A percentile compares a stretch with the other conserved stretches of the same genome.
These are phyloP conservation scores for Aspergillus latus DNA, from an alignment of 2,329 filamentous ascomycete species.

Conservation along the genomic window DNA sequence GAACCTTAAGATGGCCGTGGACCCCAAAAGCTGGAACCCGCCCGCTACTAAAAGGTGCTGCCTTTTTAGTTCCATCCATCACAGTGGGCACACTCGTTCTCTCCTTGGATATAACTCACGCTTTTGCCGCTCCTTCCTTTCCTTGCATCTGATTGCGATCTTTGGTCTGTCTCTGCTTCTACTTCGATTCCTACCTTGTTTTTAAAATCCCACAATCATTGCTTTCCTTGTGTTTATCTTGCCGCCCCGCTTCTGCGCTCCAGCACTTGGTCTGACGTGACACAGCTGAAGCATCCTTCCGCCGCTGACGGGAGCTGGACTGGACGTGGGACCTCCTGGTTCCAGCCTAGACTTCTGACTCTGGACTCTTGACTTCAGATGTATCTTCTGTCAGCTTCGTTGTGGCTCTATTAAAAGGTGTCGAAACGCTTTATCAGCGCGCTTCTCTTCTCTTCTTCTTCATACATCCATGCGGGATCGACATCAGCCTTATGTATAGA, in stretches of 20 bases:
- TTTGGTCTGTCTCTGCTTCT: neutral
- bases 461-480: neutral
- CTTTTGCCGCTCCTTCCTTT: neutral
- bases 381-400: constrained; percentile 4
- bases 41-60: constrained; percentile 1
- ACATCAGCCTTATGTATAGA: constrained; percentile 1
- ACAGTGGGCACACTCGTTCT: neutral
- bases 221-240: constrained; percentile 9
- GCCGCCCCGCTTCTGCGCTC: constrained; percentile 4
- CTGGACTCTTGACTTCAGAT: neutral
- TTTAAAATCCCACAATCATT: neutral
- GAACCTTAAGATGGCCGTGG: neutral
- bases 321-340: neutral
- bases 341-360: neutral
- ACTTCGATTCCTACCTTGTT: neutral
- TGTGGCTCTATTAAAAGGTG: neutral
- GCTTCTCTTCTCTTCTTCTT: neutral
- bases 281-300: constrained; percentile 12
- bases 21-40: neutral
- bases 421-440: neutral
- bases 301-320: neutral
- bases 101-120: constrained; percentile 10
- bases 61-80: constrained; percentile 4
- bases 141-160: neutral
- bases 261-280: constrained; percentile 9